Evolutionary conservation across 257 asterid species (phyloP).

Genomic region (Nicotiana undulata): DNA sequence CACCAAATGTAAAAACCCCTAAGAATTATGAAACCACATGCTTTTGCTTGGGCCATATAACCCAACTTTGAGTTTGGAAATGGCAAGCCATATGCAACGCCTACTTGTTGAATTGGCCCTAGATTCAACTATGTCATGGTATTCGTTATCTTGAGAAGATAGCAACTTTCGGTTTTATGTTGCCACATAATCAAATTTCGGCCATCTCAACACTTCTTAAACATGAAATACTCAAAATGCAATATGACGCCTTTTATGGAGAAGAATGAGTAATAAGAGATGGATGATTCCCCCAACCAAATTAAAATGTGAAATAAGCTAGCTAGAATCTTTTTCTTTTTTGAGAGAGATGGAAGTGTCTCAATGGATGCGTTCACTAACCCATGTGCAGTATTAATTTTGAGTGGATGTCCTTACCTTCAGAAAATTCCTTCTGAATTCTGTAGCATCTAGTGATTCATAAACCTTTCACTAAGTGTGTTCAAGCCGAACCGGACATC

Average conservation of each 20-base stretch:
- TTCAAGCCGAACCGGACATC: too few relatives aligned
- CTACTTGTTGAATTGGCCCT: too few relatives aligned
- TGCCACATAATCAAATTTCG: slow-evolving; percentile 5
- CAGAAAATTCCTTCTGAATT: slow-evolving; percentile 4
- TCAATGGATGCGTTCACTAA: slow-evolving; percentile 7
- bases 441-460: neutral
- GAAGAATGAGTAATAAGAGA: neutral
- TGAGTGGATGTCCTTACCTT: neutral
- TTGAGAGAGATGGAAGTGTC: slow-evolving; percentile 3
- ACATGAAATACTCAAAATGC: slow-evolving; percentile 10
- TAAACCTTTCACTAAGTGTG: too few relatives aligned
- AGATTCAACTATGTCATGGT: too few relatives aligned
- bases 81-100: too few relatives aligned
- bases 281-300: slow-evolving; percentile 1
- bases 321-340: neutral
- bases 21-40: too few relatives aligned
- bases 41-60: too few relatives aligned
- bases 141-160: neutral
- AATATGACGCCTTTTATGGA: neutral
- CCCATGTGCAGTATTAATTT: slow-evolving; percentile 2
- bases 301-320: neutral
- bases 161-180: neutral
- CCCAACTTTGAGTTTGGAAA: too few relatives aligned
- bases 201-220: neutral
- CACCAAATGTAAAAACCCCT: too few relatives aligned